Evolutionary conservation across 495 filamentous ascomycete genomes (phyloP), one percentile per base, ranked within the genome.

Genomic region (Glonium stellatum): DNA sequence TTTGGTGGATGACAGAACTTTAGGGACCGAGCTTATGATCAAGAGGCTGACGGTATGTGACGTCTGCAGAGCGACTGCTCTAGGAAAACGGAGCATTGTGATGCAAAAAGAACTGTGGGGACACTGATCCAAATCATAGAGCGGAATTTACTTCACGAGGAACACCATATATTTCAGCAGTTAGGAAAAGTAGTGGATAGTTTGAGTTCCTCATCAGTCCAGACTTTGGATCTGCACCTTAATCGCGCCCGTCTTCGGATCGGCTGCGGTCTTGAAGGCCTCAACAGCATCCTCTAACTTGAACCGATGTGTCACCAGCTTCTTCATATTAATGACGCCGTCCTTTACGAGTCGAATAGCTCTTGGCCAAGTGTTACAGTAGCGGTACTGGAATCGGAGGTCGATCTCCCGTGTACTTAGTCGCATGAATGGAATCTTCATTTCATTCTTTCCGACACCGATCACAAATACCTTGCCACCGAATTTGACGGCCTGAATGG

Each of bases 401-500:
- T 96, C 92, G 67, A 97, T 85, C 76, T 97, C 92, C 67, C 89
- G 81, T 13, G 90, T 92, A 68, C 87, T 91, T 34, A 89, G 78
- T 63, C 89, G 79, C 90, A 95, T 95, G 75, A 96, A 97, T 39
- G 91, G 91, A 62, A 96, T 86, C 69, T 83, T 87, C 79, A 95
- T 91, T 81, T 95, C 90, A 68, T 89, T 89, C 84, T 87, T 93
- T 62, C 91, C 91, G 1, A 96, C 91, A 25, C 91, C 91, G 64
- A 93, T 90, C 48, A 96, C 84, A 67, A 95, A 95, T 36, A 97
- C 91, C 77, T 92, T 93, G 57, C 91, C 91, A 58, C 90, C 91
- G 66, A 95, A 96, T 72, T 91, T 90, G 64, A 90, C 82, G 35
- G 87, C 85, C 80, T 88, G 90, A 71, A 97, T 91, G 47, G 90